A percentile compares a stretch with the other conserved stretches of the same genome.
These are phyloP conservation scores for Lepidium sativum DNA, from an alignment of 345 rosid species.

Conservation along the genomic window DNA sequence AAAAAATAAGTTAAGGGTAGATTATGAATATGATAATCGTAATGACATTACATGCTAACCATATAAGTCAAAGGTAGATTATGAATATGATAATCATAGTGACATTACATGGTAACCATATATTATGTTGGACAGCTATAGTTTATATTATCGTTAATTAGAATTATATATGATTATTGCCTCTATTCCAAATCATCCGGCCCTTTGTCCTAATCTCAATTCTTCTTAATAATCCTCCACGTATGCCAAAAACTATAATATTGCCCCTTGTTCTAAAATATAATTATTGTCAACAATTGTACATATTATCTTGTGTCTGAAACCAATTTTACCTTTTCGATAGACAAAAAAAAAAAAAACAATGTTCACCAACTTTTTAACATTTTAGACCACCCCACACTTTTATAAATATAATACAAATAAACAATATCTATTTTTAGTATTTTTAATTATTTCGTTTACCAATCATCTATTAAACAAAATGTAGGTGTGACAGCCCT, in stretches of 20 bases:
- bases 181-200: background rate
- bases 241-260: background rate
- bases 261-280: too few species aligned
- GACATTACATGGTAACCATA: conserved; percentile 20
- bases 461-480: background rate
- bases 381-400: background rate
- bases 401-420: background rate
- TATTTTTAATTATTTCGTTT: background rate
- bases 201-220: background rate
- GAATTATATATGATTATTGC: background rate
- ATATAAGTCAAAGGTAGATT: background rate
- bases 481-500: conserved; percentile 5
- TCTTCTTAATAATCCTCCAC: background rate
- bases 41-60: too few species aligned
- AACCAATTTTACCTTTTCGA: background rate
- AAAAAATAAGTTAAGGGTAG: too few species aligned
- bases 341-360: background rate
- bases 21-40: too few species aligned
- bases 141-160: background rate
- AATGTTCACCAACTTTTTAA: background rate
- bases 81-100: background rate
- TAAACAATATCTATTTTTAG: background rate
- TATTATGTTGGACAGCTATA: background rate
- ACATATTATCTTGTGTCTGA: background rate
- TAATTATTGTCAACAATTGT: too few species aligned